A percentile compares a stretch with the other conserved stretches of the same genome.
These are phyloP conservation scores for Sporobolomyces roseus DNA, from an alignment of 768 basidiomycete species.

Conservation along the genomic window DNA sequence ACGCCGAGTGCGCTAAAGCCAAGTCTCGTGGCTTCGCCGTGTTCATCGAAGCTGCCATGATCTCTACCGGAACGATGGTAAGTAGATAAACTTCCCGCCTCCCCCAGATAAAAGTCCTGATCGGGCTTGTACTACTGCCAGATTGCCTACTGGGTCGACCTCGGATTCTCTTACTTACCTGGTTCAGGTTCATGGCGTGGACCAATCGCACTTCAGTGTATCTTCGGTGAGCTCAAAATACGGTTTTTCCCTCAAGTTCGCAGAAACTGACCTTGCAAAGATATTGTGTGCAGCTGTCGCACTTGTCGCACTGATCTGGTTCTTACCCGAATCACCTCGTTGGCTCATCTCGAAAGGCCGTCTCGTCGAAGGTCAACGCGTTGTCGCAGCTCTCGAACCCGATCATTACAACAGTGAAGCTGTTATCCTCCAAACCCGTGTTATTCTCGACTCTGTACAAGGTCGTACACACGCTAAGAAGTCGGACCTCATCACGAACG, in stretches of 20 bases:
- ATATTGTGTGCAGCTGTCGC: too few species aligned
- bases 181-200: constrained; percentile 51
- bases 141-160: constrained; percentile 50
- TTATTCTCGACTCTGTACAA: constrained; percentile 50
- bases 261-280: too few species aligned
- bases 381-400: constrained; percentile 49
- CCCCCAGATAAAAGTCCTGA: too few species aligned
- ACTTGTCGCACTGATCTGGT: constrained; percentile 37
- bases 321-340: constrained; percentile 53
- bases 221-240: too few species aligned
- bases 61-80: constrained; percentile 34
- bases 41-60: constrained; percentile 49
- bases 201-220: constrained; percentile 53
- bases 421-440: constrained; percentile 42
- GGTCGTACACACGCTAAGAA: constrained; percentile 32
- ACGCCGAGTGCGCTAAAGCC: constrained; percentile 54
- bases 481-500: constrained; percentile 45
- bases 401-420: constrained; percentile 22
- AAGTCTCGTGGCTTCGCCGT: constrained; percentile 54
- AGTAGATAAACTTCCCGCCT: too few species aligned
- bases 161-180: constrained; percentile 51
- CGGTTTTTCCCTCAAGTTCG: too few species aligned
- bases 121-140: too few species aligned
- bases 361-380: constrained; percentile 45
- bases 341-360: constrained; percentile 51